Conservation (phyloP, 257 asterid genomes). For the Datura wrightii region DNA sequence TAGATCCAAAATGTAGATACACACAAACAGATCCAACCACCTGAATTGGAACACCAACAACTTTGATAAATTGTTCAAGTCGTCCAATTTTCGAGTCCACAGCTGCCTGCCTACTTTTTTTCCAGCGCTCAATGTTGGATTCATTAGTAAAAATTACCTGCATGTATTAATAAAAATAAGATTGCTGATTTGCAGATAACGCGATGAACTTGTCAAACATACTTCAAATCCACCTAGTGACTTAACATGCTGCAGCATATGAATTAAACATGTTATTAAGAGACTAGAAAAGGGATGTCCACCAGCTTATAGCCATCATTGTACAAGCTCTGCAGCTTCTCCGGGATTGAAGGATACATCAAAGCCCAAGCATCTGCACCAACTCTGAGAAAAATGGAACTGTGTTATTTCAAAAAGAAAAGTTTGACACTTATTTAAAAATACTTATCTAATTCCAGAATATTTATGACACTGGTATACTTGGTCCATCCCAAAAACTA, state of each 20-base stretch:
- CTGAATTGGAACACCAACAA: constrained; percentile 87
- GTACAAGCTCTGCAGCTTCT: constrained; percentile 81
- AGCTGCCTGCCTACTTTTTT: constrained; percentile 91
- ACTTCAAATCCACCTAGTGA: background rate
- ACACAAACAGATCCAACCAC: constrained; percentile 48
- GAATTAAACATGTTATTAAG: background rate
- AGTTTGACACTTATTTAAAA: background rate
- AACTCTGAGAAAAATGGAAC: constrained; percentile 50
- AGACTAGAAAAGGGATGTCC: constrained; percentile 41
- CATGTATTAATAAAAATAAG: background rate
- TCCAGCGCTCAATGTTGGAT: constrained; percentile 95
- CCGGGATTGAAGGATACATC: constrained; percentile 90
- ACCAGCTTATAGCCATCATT: constrained; percentile 93
- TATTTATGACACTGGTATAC: background rate
- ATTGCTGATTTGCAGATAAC: background rate
- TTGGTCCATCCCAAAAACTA: background rate
- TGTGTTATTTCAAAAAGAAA: background rate
- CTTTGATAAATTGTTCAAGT: constrained; percentile 78
- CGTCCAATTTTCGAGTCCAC: constrained; percentile 95
- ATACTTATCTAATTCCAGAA: background rate
- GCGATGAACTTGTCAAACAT: background rate
- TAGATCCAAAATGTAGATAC: background rate
- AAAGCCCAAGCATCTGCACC: constrained; percentile 99
- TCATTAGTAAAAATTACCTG: constrained; percentile 96
- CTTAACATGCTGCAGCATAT: background rate